Conservation (phyloP, 352 stramenopile species). For the Blastocystis sp. region DNA sequence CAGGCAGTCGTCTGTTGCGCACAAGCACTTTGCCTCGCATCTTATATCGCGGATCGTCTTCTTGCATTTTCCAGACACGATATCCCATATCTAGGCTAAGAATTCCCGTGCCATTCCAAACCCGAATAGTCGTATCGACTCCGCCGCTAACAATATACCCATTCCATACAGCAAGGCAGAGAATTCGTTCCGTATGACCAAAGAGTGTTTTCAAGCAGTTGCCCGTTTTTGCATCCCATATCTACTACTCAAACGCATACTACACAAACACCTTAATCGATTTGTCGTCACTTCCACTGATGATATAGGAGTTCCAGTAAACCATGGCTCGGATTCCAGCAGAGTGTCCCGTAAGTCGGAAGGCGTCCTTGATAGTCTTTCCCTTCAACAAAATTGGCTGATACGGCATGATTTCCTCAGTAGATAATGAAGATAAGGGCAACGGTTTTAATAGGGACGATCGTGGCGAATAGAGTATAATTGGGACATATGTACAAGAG, state of each 20-base stretch:
- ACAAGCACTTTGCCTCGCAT: background rate
- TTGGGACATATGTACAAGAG: no score
- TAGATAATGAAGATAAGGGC: no score
- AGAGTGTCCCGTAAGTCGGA: conserved; percentile 1
- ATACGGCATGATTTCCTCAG: background rate
- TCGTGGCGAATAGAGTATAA: no score
- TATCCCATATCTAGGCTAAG: conserved; percentile 20
- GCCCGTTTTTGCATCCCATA: conserved; percentile 10
- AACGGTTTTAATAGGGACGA: no score
- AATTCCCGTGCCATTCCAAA: background rate
- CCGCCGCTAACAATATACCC: conserved; percentile 15
- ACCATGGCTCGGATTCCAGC: conserved; percentile 28
- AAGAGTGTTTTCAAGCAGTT: background rate
- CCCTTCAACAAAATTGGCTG: conserved; percentile 10
- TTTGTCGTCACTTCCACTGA: conserved; percentile 35
- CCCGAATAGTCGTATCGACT: conserved; percentile 1
- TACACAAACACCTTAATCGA: conserved; percentile 18
- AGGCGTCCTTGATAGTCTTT: conserved; percentile 24
- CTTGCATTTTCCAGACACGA: conserved; percentile 40
- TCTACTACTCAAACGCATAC: background rate
- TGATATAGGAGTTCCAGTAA: conserved; percentile 8
- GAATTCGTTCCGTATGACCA: conserved; percentile 33
- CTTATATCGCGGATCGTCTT: background rate
- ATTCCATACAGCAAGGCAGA: conserved; percentile 24
- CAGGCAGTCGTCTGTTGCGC: background rate